Base-by-base conservation (phyloP, 179 eudicot species). In the Pouteria campechiana region DNA sequence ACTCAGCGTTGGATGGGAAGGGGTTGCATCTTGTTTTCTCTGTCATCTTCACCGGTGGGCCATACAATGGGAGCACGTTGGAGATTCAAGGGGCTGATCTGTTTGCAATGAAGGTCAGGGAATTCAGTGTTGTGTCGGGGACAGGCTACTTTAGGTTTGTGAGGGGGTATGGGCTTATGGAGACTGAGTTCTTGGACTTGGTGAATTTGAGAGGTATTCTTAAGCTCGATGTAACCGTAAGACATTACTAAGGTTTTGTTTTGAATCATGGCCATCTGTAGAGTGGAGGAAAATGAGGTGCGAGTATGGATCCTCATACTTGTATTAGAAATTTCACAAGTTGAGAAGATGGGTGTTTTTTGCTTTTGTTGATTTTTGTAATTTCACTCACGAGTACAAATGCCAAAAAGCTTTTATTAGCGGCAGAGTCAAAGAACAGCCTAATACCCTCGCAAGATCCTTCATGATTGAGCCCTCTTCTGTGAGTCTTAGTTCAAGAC, bases 11-110 rank as follows among this genome's bases (percentile, higher is more conserved):
- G 20, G 61, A 62, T 42, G 67, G 61, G 3, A 62, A 54, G 28
- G 67, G 46, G 5, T 27, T 54, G 23, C 55, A 62, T 40, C 8
- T 62, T 35, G 46, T 46, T 4, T 62, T 62, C 42, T 62, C 67
- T 11, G 51, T 62, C 32, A 48, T 62, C 2, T 62, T 62, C 39
- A 62, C 61, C 11, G 51, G 43, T 6, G 61, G 67, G 37, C 35
- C 41, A 8, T 62, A 38, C 21, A 62, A 62, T 31, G 67, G 67
- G 17, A 62, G 56, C 25, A 62, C 45, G 3, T 20, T 62, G 46
- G 68, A 62, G 46, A 62, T 62, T 28, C 68, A 62, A 31, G 68
- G 68, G 2, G 60, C 61, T 11, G 68, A 62, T 44, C 4, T 49
- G 14, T 61, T 44, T n/a, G 33, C 25, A 2, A 41, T 54, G 46